Evolutionary conservation across 1,139 yeast genomes (phyloP), one percentile per base, ranked within the genome.

Genomic region (Chernovozyma aurita): DNA sequence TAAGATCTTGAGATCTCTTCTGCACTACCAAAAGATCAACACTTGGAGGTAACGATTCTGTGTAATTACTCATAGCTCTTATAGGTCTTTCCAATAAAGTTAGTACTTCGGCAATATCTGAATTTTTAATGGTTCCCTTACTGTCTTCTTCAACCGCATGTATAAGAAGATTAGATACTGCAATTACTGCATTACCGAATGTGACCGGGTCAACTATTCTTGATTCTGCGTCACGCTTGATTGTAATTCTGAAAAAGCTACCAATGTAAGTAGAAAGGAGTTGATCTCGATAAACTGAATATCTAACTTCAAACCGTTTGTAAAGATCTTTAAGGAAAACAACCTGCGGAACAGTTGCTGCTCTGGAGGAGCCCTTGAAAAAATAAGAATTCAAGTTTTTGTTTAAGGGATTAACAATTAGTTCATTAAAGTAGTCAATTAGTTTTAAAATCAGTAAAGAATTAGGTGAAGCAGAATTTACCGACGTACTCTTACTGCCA

Each of bases 61-160:
- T 57, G 46, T 69, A 70, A 39, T 63, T 63, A 22, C 57, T 52
- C 29, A 65, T 54, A 3, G 70, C 62, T 34, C 73, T 48, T 21
- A 81, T 76, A 1, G 85, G 77, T 42, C 70, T 68, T 40, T 83
- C 87, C 34, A 82, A 58, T 13, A 76, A 55, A 31, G 77, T 78
- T 39, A 83, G 56, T 2, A 76, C 71, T 34, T 78, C 83, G 8
- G 83, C 70, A 16, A 83, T 69, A 24, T 66, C 65, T 16, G 73
- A 65, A 16, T 72, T 70, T 12, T 73, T 69, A 2, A 80, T 73
- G 7, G 72, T 62, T 27, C 75, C 71, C 36, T 63, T 70, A 38
- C 75, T 76, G 45, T 81, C 88, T 52, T 82, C 87, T 40, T 74
- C 78, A 21, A 76, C 65, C 0, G 88, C 78, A 47, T 72, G 77